Evolutionary conservation across 1,284 basidiomycete species (phyloP), one percentile per base, ranked within the genome.

Genomic region (Hortiboletus rubellus): DNA sequence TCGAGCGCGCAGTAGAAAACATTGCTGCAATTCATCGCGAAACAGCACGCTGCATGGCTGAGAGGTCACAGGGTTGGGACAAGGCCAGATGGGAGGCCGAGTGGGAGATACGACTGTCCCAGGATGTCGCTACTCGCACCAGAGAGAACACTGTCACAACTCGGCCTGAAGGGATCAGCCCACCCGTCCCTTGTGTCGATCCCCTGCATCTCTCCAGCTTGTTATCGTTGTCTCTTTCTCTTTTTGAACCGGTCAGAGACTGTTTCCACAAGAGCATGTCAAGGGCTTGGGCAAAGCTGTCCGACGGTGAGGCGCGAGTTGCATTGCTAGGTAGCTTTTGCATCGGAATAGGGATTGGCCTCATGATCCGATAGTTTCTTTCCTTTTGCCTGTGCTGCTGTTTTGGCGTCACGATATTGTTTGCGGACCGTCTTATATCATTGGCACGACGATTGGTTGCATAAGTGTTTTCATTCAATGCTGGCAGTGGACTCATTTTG

Each of bases 11-110:
- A 7, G 79, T 82, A 15, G 71, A 71, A 54, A 66, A 65, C 47
- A 69, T 78, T 34, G 66, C 69, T 46, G 51, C 48, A 41, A 50
- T 49, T 5, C 69, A 60, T 54, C 72, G 69, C 3, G 72, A 74
- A 56, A 71, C 57, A 3, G 47, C 59, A n/a, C 52, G 56, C 15
- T 54, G 57, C 53, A 54, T 66, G n/a, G 51, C 64, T 31, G 65
- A 68, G 46, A 61, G 65, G 52, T 55, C 64, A 31, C 62, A 65
- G n/a, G 64, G 61, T 17, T 86, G 83, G 84, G 78, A 79, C 65
- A 85, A 84, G 71, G 76, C 75, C 15, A 76, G 73, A 51, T 86
- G 85, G 85, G 84, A 87, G 64, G 76, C 80, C 3, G 81, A 86
- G 60, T 87, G 85, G 83, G 82, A 83, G 61, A 70, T 71, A 22